Evolutionary conservation across 345 rosid genomes (phyloP).

Genomic region (Salix dunnii): DNA sequence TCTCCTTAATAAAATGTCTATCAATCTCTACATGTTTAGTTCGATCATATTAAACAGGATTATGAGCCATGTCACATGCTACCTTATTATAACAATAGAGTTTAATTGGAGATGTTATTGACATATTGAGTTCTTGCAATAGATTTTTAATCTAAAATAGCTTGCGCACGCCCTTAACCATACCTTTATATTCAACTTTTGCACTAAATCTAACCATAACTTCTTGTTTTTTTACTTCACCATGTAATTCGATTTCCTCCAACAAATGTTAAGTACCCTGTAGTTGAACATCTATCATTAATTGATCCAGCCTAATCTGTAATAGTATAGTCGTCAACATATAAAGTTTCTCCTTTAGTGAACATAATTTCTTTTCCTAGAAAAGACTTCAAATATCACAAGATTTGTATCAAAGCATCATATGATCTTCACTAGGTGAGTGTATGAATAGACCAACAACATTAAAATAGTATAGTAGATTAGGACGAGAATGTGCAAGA

Average conservation of each 20-base stretch:
- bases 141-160: not conserved
- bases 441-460: not conserved
- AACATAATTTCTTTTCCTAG: not conserved
- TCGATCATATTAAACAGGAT: not conserved
- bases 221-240: not conserved
- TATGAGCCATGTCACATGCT: not conserved
- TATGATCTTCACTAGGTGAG: not conserved
- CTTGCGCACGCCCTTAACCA: not conserved
- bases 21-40: not conserved
- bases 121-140: not conserved
- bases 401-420: accelerated
- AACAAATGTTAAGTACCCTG: no score
- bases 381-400: not conserved
- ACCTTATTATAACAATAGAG: not conserved
- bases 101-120: not conserved
- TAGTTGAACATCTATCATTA: not conserved
- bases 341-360: not conserved
- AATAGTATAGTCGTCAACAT: not conserved
- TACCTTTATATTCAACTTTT: not conserved
- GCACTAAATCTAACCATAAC: not conserved
- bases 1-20: not conserved
- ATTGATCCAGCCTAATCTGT: not conserved
- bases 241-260: not conserved
- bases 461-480: not conserved
- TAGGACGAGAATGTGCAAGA: not conserved